Base-by-base conservation (phyloP, 495 filamentous ascomycete genomes). In the Penicillium alfredii region DNA sequence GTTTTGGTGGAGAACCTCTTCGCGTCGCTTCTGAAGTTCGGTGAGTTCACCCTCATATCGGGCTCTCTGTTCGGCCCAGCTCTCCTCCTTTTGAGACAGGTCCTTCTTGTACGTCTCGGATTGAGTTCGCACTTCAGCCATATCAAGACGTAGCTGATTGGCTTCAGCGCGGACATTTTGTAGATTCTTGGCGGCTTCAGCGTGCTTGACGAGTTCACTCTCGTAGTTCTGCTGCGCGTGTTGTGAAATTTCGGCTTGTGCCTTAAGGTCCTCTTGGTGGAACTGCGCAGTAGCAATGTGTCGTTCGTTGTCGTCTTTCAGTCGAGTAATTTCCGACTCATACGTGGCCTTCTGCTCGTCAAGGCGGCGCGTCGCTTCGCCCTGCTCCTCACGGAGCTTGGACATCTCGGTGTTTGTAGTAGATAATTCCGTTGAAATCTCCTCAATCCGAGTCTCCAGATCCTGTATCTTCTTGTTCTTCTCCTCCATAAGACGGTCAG, bases 151-250 rank as follows among this genome's bases (percentile, higher is more conserved):
- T 29, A 97, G 63, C 30, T 88, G 69, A 50, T 93, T 88, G 57
- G 84, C 72, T 45, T 97, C 87, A 6, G 63, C 68, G 24, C 93
- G 84, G 31, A 93, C 65, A 25, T 69, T 72, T 40, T 93, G 86
- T 15, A 97, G 61, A 12, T 76, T 71, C 61, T 87, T 86, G 1
- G 89, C 86, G 10, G 93, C 90, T 41, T 94, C 87, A 3, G 88
- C 89, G 55, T 99, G 93, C 58, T 89, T 94, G 49, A 94, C 77
- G 1, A 97, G 72, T 49, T 97, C 93, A 33, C 74, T 77, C 56
- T 99, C 93, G 49, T 99, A 99, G 42, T 90, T 88, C 45, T 93
- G 81, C 56, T 97, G 93, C 5, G 92, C 88, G 53, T 85, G 84
- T 35, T 86, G 77, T 3, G 93, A 84, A 54, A 99, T 99, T 15